These are phyloP conservation scores for Xylaria bambusicola DNA, from an alignment of 495 filamentous ascomycete species.

Conservation along the genomic window DNA sequence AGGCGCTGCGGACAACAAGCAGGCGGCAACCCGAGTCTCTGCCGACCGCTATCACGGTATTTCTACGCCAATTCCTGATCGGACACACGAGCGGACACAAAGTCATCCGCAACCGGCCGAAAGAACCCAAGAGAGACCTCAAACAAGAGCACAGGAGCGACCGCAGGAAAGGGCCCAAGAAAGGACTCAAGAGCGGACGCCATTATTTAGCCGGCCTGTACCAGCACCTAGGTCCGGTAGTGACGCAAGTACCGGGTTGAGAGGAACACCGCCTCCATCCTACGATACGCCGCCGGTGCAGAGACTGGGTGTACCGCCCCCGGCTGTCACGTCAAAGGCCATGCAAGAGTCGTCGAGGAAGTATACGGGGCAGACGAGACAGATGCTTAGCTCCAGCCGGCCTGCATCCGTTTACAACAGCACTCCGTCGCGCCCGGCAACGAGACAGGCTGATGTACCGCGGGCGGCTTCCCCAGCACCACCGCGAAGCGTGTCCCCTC, in stretches of 20 bases:
- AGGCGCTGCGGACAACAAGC: slow-evolving; percentile 68
- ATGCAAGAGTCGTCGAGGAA: slow-evolving; percentile 93
- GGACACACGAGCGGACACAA: slow-evolving; percentile 38
- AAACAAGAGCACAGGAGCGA: background rate
- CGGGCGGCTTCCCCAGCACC: slow-evolving; percentile 54
- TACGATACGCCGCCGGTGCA: slow-evolving; percentile 75
- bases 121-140: background rate
- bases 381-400: slow-evolving; percentile 67
- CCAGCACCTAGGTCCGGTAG: slow-evolving; percentile 54
- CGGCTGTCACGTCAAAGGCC: slow-evolving; percentile 84
- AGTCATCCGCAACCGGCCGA: slow-evolving; percentile 4
- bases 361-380: slow-evolving; percentile 79
- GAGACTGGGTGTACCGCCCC: slow-evolving; percentile 85
- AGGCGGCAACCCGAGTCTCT: slow-evolving; percentile 75
- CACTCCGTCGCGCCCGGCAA: slow-evolving; percentile 44
- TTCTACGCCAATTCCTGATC: slow-evolving; percentile 71
- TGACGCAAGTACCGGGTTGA: slow-evolving; percentile 51
- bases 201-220: slow-evolving; percentile 32
- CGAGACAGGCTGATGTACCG: slow-evolving; percentile 50
- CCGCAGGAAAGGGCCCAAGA: background rate
- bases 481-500: slow-evolving; percentile 54
- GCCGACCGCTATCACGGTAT: slow-evolving; percentile 94
- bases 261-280: slow-evolving; percentile 79
- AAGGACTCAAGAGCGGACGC: slow-evolving; percentile 10
- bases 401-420: slow-evolving; percentile 39